Base-by-base conservation (phyloP, 345 rosid genomes). In the Euphorbia lathyris region DNA sequence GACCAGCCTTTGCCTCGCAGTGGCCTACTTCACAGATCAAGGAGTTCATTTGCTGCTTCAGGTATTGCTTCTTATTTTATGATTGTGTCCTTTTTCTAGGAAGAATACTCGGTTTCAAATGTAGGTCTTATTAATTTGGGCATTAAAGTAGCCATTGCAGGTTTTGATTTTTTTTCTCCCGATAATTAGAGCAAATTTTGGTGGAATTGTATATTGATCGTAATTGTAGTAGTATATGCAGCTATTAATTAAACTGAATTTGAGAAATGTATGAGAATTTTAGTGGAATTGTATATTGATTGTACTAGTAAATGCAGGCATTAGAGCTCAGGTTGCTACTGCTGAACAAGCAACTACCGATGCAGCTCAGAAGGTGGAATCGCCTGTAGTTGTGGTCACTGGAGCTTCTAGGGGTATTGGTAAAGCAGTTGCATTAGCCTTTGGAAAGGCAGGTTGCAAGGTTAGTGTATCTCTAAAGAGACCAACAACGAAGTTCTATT, bases 381-480 rank as follows among this genome's bases (percentile, higher is more conserved):
- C 97, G 52, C 97, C 96, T 0, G 98, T 90, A 12, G 98, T 83
- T 29, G 70, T 96, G 45, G 89, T 96, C 61, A 92, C 98, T 11
- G 99, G 99, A 82, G 99, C 99, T 43, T 96, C 99, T 26, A 87
- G 99, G 78, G 99, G 99, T 51, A 96, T 96, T 74, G 98, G 99
- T 42, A 96, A 68, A 84, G 90, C 99, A 25, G 77, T 96, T 78
- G 99, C 99, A n/a, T 78, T 90, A 64, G 72, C 97, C 57, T 65
- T 96, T 82, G 99, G 97, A 29, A 96, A 89, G 87, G 88, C 94
- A 29, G 79, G 80, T 27, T 79, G 83, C 69, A 79, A 79, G 83
- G 83, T 79, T 55, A 29, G 79, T 66, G 9, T 5, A 13, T 48
- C 20, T 14, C 27, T 7, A n/a, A n/a, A n/a, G n/a, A n/a, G n/a